A percentile compares a stretch with the other conserved stretches of the same genome.
These are phyloP conservation scores for Nakazawaea ernobii DNA, from an alignment of 805 yeast species.

Conservation along the genomic window DNA sequence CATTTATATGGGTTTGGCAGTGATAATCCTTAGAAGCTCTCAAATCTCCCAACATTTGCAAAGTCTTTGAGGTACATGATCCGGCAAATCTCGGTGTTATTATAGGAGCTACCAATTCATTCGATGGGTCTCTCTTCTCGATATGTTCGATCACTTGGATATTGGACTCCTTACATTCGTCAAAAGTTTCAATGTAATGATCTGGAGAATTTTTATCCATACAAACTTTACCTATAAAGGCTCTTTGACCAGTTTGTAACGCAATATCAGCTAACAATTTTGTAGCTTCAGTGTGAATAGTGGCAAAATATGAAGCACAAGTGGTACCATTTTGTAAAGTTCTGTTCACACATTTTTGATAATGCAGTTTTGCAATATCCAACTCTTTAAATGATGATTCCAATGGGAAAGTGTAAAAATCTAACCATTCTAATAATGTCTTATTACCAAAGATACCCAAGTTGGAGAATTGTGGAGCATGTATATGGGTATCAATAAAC, in stretches of 20 bases:
- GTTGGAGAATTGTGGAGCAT: constrained; percentile 82
- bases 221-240: constrained; percentile 88
- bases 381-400: constrained; percentile 62
- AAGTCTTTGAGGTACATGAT: constrained; percentile 60
- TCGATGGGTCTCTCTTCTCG: constrained; percentile 42
- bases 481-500: constrained; percentile 76
- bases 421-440: constrained; percentile 86
- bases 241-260: constrained; percentile 69
- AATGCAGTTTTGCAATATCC: constrained; percentile 53
- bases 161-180: constrained; percentile 52
- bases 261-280: constrained; percentile 72
- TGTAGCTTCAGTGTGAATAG: constrained; percentile 75
- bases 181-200: constrained; percentile 52
- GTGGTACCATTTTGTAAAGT: constrained; percentile 85
- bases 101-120: constrained; percentile 59
- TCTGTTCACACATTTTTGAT: constrained; percentile 58
- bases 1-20: constrained; percentile 89
- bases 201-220: constrained; percentile 84
- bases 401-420: constrained; percentile 81
- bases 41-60: constrained; percentile 58
- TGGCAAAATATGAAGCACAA: constrained; percentile 86
- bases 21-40: constrained; percentile 47
- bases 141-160: constrained; percentile 53
- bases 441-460: constrained; percentile 78
- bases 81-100: constrained; percentile 95